Evolutionary conservation across 2,329 filamentous ascomycete genomes (phyloP).

Genomic region (Xylaria sp.): DNA sequence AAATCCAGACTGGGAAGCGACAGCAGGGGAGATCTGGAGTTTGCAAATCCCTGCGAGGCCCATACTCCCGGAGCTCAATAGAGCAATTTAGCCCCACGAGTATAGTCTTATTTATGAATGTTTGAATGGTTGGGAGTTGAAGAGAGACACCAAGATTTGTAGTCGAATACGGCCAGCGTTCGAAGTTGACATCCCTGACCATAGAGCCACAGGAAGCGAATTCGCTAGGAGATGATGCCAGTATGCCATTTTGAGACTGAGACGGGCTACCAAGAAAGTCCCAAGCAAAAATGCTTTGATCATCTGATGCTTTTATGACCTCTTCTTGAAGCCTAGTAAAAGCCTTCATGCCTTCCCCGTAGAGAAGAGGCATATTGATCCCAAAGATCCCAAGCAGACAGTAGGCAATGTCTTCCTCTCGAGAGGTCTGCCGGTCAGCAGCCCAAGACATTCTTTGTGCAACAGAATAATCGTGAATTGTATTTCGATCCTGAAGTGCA

Average conservation of each 20-base stretch:
- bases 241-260: not conserved
- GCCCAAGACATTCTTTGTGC: slow-evolving; percentile 57
- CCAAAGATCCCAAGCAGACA: slow-evolving; percentile 58
- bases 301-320: slow-evolving; percentile 49
- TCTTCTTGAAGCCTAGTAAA: slow-evolving; percentile 52
- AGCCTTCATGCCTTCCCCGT: slow-evolving; percentile 53
- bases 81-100: not conserved
- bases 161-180: not conserved
- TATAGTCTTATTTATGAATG: not conserved
- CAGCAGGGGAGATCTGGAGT: not conserved
- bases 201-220: slow-evolving; percentile 43
- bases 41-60: not conserved
- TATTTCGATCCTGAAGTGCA: slow-evolving; percentile 35
- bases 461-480: slow-evolving; percentile 43
- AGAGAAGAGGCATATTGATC: slow-evolving; percentile 58
- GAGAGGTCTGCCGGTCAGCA: slow-evolving; percentile 49
- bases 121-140: not conserved
- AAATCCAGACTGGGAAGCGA: not conserved
- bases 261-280: not conserved
- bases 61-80: not conserved
- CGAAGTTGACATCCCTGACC: not conserved
- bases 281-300: slow-evolving; percentile 51
- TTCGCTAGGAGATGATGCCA: slow-evolving; percentile 33
- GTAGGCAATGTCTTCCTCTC: slow-evolving; percentile 57
- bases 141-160: not conserved